Conservation (phyloP, 768 basidiomycete species). For the Mycena filopes region DNA sequence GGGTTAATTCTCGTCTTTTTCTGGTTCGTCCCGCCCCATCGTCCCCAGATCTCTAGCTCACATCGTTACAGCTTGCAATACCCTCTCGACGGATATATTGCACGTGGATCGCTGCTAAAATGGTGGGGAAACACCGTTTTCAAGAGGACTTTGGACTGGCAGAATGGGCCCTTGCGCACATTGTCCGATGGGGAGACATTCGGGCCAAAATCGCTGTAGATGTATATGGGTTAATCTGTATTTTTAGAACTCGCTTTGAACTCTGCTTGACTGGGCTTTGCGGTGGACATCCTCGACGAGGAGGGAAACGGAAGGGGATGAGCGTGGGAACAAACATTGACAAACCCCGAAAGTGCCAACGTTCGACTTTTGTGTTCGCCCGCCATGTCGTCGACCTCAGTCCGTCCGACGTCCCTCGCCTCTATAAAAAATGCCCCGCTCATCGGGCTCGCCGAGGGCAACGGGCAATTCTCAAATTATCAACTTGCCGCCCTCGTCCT, state of each 20-base stretch:
- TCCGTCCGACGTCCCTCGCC: conserved; percentile 64
- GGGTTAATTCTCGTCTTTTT: conserved; percentile 78
- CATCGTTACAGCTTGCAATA: conserved; percentile 52
- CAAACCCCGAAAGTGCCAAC: neutral
- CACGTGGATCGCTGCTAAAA: conserved; percentile 45
- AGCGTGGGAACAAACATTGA: neutral
- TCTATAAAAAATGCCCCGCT: conserved; percentile 89
- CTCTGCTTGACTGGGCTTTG: neutral
- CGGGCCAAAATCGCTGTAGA: conserved; percentile 30
- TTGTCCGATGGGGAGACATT: conserved; percentile 39
- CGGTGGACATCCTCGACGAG: no score
- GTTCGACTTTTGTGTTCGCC: conserved; percentile 16
- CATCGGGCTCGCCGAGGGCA: conserved; percentile 86
- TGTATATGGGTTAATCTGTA: conserved; percentile 13
- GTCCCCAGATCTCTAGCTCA: neutral
- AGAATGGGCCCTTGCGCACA: conserved; percentile 28
- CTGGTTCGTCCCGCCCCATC: conserved; percentile 53
- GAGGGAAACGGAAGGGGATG: neutral
- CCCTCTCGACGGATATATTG: conserved; percentile 53
- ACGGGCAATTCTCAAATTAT: conserved; percentile 82
- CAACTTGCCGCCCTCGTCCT: conserved; percentile 84
- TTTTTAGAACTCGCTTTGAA: conserved; percentile 18
- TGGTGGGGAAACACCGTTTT: conserved; percentile 56
- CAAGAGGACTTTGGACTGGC: conserved; percentile 41
- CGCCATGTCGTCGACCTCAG: conserved; percentile 29